Conservation (phyloP, 352 stramenopile genomes). For the Phytopythium litorale region DNA sequence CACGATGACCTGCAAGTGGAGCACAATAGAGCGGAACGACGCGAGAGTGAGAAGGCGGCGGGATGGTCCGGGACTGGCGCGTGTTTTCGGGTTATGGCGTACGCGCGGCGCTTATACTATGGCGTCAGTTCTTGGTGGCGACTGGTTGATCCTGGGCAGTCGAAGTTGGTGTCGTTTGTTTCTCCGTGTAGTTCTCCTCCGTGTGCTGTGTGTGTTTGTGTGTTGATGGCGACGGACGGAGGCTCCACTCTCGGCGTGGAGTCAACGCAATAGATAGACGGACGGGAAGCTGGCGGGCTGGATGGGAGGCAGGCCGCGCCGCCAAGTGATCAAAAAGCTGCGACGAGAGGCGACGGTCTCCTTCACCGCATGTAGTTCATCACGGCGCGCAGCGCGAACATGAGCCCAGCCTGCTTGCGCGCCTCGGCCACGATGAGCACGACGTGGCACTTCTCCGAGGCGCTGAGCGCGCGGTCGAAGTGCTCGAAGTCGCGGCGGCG, state of each 20-base stretch:
- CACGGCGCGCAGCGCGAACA: constrained; percentile 83
- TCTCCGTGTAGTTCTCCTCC: neutral
- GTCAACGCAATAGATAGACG: constrained; percentile 2
- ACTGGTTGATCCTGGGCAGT: neutral
- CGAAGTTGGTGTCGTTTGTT: neutral
- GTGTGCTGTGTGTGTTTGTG: neutral
- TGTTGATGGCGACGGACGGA: neutral
- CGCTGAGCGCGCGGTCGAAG: constrained; percentile 74
- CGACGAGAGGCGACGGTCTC: neutral
- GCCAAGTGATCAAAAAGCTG: neutral
- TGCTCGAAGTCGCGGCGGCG: constrained; percentile 77
- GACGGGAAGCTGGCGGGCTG: neutral
- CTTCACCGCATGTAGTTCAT: constrained; percentile 83
- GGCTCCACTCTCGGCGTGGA: neutral
- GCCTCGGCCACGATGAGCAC: constrained; percentile 80
- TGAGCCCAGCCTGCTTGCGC: constrained; percentile 82
- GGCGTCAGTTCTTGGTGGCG: neutral
- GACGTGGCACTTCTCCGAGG: constrained; percentile 84
- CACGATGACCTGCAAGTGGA: neutral
- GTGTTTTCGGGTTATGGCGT: neutral
- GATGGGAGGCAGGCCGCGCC: neutral
- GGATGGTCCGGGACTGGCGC: neutral
- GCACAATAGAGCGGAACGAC: too few relatives aligned
- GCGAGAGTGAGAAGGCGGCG: neutral
- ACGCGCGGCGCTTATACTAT: neutral